Conservation (phyloP, 148 eudicot genomes). For the Heliosperma pusillum region DNA sequence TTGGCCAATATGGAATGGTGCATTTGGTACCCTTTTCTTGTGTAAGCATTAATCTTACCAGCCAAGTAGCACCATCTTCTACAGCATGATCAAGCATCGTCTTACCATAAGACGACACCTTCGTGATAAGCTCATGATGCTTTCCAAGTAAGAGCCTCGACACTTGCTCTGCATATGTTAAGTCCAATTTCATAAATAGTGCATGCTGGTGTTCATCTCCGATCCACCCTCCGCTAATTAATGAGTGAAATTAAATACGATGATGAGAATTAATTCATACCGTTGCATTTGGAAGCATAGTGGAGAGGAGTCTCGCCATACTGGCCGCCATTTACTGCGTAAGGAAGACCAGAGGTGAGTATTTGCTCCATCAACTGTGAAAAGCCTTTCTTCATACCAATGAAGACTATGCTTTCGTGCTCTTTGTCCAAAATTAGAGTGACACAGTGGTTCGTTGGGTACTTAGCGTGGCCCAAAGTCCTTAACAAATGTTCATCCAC, state of each 20-base stretch:
- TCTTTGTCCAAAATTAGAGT: neutral
- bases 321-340: neutral
- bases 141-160: neutral
- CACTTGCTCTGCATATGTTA: neutral
- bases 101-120: neutral
- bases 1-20: no score
- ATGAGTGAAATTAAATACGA: no score
- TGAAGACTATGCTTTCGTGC: neutral
- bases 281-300: slow-evolving; percentile 8
- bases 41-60: slow-evolving; percentile 6
- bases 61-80: neutral
- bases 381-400: neutral
- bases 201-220: no score
- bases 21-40: neutral
- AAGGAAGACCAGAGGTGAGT: neutral
- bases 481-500: neutral
- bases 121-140: neutral
- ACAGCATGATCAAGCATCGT: neutral
- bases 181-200: no score
- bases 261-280: neutral
- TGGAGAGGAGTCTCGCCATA: neutral
- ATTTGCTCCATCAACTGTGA: neutral
- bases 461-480: neutral
- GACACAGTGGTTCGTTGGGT: neutral
- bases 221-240: no score